These are phyloP conservation scores for Gastrolobium villosum DNA, from an alignment of 306 rosid genomes.

Conservation along the genomic window DNA sequence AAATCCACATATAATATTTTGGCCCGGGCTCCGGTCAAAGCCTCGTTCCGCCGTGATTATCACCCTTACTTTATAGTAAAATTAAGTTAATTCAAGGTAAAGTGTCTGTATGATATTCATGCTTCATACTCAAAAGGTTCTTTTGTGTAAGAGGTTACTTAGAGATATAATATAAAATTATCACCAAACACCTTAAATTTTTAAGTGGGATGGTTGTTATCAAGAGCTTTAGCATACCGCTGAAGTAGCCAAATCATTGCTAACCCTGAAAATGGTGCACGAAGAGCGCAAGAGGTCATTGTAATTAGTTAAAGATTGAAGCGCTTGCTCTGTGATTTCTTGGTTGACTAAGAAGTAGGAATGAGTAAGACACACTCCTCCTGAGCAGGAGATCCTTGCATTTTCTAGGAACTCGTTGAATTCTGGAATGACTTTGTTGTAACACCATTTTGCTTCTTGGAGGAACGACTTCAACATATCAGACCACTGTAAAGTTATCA, in stretches of 20 bases:
- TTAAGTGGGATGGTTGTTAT: too few relatives aligned
- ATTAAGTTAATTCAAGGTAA: too few relatives aligned
- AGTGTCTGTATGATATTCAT: too few relatives aligned
- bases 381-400: conserved; percentile 50
- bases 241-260: conserved; percentile 55
- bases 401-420: conserved; percentile 56
- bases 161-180: too few relatives aligned
- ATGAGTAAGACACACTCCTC: conserved; percentile 44
- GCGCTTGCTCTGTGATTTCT: conserved; percentile 39
- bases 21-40: too few relatives aligned
- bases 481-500: conserved; percentile 50
- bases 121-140: too few relatives aligned
- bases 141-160: too few relatives aligned
- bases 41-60: too few relatives aligned
- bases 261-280: conserved; percentile 48
- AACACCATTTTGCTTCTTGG: conserved; percentile 52
- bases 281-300: conserved; percentile 49
- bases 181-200: too few relatives aligned
- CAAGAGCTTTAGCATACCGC: conserved; percentile 33
- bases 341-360: conserved; percentile 42
- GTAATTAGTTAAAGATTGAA: conserved; percentile 38
- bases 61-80: too few relatives aligned
- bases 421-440: conserved; percentile 41
- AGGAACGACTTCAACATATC: conserved; percentile 54
- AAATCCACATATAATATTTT: too few relatives aligned